phyloP scores from a whole-genome alignment of 164 flowering plant species.

The Amborella trichopoda region DNA sequence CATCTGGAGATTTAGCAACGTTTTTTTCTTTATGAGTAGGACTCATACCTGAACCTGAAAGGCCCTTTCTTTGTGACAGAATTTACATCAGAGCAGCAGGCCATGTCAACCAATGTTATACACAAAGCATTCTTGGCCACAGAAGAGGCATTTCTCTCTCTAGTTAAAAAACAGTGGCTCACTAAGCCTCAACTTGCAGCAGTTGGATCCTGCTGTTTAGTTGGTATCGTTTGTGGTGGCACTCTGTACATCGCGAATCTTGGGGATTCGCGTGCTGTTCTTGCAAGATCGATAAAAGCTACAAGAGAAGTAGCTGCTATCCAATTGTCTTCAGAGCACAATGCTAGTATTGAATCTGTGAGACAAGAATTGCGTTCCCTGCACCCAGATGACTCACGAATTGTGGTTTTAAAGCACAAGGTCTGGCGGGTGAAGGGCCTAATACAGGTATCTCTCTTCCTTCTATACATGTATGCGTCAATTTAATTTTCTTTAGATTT shows the following conservation, averaged over 20 bases:
- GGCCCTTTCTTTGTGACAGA: constrained; percentile 42
- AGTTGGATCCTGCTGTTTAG: constrained; percentile 90
- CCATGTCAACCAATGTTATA: constrained; percentile 62
- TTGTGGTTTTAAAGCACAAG: constrained; percentile 79
- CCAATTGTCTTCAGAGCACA: constrained; percentile 81
- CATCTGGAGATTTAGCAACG: too few relatives aligned
- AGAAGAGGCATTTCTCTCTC: constrained; percentile 61
- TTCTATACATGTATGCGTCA: too few relatives aligned
- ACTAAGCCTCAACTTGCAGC: constrained; percentile 71
- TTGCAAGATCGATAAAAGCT: constrained; percentile 49
- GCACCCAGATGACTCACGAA: constrained; percentile 93
- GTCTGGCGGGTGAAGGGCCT: constrained; percentile 98
- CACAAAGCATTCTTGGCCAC: constrained; percentile 58
- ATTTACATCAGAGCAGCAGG: constrained; percentile 44
- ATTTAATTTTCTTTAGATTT: too few relatives aligned
- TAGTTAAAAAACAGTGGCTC: constrained; percentile 55
- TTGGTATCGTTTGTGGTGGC: constrained; percentile 68
- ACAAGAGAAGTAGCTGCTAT: constrained; percentile 43
- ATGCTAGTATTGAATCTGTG: constrained; percentile 71
- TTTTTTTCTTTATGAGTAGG: too few relatives aligned
- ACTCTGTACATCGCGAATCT: constrained; percentile 65
- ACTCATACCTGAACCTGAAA: too few relatives aligned
- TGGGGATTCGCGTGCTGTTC: constrained; percentile 85
- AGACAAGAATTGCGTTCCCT: constrained; percentile 54
- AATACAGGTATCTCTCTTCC: constrained; percentile 84